phyloP scores from a whole-genome alignment of 306 rosid species.

The Cicer arietinum region DNA sequence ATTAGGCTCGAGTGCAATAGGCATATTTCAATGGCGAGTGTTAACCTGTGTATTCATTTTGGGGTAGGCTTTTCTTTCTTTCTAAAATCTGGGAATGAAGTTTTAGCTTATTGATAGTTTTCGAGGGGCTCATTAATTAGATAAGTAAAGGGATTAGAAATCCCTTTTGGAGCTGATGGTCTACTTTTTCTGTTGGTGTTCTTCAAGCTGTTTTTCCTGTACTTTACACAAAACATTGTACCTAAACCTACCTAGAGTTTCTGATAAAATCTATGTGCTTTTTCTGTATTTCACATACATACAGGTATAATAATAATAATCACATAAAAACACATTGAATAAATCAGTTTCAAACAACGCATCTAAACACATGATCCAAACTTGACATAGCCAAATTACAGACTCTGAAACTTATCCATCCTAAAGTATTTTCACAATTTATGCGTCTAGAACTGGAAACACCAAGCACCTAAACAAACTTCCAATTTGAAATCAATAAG shows the following conservation, averaged over 20 bases:
- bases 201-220: neutral
- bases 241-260: constrained; percentile 9
- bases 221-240: neutral
- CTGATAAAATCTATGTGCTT: constrained; percentile 7
- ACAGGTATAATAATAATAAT: neutral
- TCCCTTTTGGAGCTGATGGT: constrained; percentile 1
- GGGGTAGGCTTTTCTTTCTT: neutral
- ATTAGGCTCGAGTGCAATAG: constrained; percentile 18
- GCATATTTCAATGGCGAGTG: neutral
- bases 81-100: neutral
- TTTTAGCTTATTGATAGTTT: neutral
- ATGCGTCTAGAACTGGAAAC: constrained; percentile 3
- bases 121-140: neutral
- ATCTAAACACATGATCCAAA: neutral
- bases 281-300: neutral
- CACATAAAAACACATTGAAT: constrained; percentile 10
- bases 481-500: constrained; percentile 20
- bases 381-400: constrained; percentile 6
- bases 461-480: neutral
- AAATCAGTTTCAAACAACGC: constrained; percentile 27
- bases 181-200: constrained; percentile 10
- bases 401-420: constrained; percentile 23
- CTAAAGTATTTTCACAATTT: constrained; percentile 13
- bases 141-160: neutral
- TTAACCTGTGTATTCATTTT: neutral